phyloP scores from a whole-genome alignment of 805 yeast genomes.

The Candida broadrunensis region DNA sequence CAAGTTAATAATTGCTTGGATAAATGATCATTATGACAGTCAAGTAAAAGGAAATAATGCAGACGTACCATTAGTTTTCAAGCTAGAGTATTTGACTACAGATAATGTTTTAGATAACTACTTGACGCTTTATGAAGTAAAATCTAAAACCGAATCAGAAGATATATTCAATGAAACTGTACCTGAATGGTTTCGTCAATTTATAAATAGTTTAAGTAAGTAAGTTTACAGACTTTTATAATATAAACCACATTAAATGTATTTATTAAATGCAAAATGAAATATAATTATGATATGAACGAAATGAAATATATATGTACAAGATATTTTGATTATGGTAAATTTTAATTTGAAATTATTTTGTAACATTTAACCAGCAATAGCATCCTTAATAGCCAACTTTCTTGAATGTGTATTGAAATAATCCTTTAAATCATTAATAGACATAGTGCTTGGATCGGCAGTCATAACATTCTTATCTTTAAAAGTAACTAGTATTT shows the following conservation, averaged over 20 bases:
- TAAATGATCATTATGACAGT: conserved; percentile 2
- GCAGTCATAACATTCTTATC: conserved; percentile 71
- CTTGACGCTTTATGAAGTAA: conserved; percentile 1
- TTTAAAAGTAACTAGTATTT: conserved; percentile 71
- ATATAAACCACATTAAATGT: not conserved
- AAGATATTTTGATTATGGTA: not conserved
- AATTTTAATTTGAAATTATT: too few species aligned
- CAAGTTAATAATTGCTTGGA: conserved; percentile 11
- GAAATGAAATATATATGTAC: not conserved
- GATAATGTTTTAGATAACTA: conserved; percentile 4
- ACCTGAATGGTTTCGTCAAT: conserved; percentile 17
- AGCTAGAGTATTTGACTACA: conserved; percentile 3
- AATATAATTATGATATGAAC: not conserved
- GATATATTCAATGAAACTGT: conserved; percentile 7
- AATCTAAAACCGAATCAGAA: not conserved
- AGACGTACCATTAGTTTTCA: conserved; percentile 1
- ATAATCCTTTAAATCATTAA: conserved; percentile 60
- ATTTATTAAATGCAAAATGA: not conserved
- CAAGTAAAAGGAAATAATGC: not conserved
- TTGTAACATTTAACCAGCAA: conserved; percentile 31
- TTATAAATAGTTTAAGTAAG: too few species aligned
- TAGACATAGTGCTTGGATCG: conserved; percentile 57
- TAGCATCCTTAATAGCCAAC: conserved; percentile 70
- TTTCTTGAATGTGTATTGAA: conserved; percentile 84
- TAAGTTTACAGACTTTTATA: too few species aligned